A percentile compares a stretch with the other conserved stretches of the same genome.
phyloP scores from a whole-genome alignment of 202 grass and related monocot genomes.

The Carex sylvatica region DNA sequence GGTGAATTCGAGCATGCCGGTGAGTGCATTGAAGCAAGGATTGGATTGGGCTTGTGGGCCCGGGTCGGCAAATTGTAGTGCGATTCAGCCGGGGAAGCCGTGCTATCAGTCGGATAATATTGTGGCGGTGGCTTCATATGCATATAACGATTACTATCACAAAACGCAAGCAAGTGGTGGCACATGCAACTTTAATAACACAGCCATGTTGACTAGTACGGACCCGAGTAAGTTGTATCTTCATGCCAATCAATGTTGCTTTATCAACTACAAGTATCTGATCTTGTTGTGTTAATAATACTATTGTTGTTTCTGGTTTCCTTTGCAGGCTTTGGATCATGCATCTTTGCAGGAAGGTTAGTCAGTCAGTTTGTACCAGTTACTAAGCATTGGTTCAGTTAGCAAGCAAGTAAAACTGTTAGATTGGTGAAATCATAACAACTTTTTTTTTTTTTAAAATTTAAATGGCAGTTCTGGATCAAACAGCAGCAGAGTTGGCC shows the following conservation, averaged over 20 bases:
- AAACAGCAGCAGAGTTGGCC: conserved; percentile 22
- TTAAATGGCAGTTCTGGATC: conserved; percentile 56
- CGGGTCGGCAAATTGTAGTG: conserved; percentile 91
- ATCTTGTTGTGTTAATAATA: neutral
- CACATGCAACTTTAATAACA: conserved; percentile 90
- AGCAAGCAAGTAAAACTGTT: neutral
- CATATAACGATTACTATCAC: conserved; percentile 96
- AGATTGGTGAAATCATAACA: conserved; percentile 1
- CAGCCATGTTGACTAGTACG: conserved; percentile 69
- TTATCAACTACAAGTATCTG: neutral
- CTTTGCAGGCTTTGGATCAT: conserved; percentile 79
- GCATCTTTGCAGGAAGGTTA: conserved; percentile 90
- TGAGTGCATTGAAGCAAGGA: conserved; percentile 69
- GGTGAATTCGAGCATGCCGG: conserved; percentile 66
- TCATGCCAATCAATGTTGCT: conserved; percentile 18
- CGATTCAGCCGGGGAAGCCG: conserved; percentile 74
- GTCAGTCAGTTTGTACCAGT: neutral
- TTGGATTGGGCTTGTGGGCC: conserved; percentile 99
- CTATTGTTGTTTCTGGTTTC: conserved; percentile 5
- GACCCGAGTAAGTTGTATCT: conserved; percentile 83
- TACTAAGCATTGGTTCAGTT: neutral
- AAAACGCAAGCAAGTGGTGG: conserved; percentile 85
- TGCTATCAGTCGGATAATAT: conserved; percentile 87
- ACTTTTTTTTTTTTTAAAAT: neutral
- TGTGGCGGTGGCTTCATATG: conserved; percentile 79